A percentile compares a stretch with the other conserved stretches of the same genome.
These are phyloP conservation scores for Zygosaccharomyces sapae DNA, from an alignment of 1,139 yeast species.

Conservation along the genomic window DNA sequence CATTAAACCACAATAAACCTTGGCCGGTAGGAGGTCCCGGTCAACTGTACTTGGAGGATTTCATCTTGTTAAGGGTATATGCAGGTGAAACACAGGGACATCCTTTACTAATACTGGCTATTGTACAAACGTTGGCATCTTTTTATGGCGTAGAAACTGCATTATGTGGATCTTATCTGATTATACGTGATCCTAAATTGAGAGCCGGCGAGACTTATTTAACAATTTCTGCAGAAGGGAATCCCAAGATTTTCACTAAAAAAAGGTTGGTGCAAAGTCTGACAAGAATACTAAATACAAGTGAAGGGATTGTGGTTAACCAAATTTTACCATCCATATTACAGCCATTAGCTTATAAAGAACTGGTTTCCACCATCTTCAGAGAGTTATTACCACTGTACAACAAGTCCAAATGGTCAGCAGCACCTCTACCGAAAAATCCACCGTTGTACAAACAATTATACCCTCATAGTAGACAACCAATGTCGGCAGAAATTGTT, in stretches of 20 bases:
- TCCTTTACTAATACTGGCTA: constrained; percentile 24
- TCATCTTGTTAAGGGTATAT: constrained; percentile 28
- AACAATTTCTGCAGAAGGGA: constrained; percentile 18
- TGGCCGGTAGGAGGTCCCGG: background rate
- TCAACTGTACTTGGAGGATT: constrained; percentile 23
- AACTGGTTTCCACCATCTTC: constrained; percentile 17
- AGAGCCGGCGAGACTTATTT: constrained; percentile 22
- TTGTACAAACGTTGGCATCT: constrained; percentile 25
- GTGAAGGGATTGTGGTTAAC: background rate
- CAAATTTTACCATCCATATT: constrained; percentile 16
- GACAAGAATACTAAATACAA: constrained; percentile 12
- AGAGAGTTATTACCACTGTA: constrained; percentile 21
- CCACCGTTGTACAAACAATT: constrained; percentile 6
- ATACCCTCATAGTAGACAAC: constrained; percentile 13
- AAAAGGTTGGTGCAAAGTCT: constrained; percentile 18
- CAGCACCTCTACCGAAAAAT: constrained; percentile 11
- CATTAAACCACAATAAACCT: constrained; percentile 3
- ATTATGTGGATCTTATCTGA: constrained; percentile 23
- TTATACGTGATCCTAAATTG: constrained; percentile 19
- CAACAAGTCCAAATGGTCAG: constrained; percentile 17
- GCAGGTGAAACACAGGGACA: constrained; percentile 29
- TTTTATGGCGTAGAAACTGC: constrained; percentile 19
- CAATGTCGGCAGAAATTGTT: constrained; percentile 11
- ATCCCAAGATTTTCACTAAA: constrained; percentile 20
- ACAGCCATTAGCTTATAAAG: constrained; percentile 16